Evolutionary conservation across 2,329 filamentous ascomycete genomes (phyloP), one percentile per base, ranked within the genome.

Genomic region (Pseudocercospora vitis): DNA sequence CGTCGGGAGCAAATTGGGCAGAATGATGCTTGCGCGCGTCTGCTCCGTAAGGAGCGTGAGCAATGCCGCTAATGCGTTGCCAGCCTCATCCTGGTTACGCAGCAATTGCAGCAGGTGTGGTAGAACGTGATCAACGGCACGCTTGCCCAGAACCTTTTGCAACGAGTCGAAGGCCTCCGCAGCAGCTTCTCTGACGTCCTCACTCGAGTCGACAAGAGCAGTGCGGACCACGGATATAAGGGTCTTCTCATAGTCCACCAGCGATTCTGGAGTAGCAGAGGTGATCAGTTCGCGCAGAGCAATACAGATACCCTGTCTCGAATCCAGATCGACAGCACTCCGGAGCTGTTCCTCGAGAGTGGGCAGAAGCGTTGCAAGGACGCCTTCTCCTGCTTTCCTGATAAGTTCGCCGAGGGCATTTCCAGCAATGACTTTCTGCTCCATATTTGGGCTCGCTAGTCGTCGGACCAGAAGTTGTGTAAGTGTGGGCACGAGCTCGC

Each of bases 341-440:
- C 94, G 86, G 50, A 99, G 79, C 31, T 92, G 91, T 70, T 95
- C 90, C 70, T 97, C 91, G 45, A 99, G 82, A 28, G 91, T 95
- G 24, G 94, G 94, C 56, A 99, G 76, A 56, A 99, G 76, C 37
- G 84, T 95, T 19, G 91, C 84, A 59, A 99, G 79, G 53, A 99
- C 91, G 52, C 90, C 88, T 71, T 99, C 94, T 57, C 95, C 94
- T 66, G 94, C 92, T 74, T 96, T 96, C 66, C 94, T 87, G 67
- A 99, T 97, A 62, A 99, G 84, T 71, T 99, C 94, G 68, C 94
- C 94, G 52, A 99, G 81, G 45, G 94, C 91, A 71, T 97, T 97
- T 71, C 92, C 92, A 62, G 95, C 94, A 78, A 99, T 99, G 64
- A 96, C 88, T 78, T 96, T 97, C 73, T 99, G 94, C 72, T 99